Conservation (phyloP, 306 rosid genomes). For the Vigna angularis region DNA sequence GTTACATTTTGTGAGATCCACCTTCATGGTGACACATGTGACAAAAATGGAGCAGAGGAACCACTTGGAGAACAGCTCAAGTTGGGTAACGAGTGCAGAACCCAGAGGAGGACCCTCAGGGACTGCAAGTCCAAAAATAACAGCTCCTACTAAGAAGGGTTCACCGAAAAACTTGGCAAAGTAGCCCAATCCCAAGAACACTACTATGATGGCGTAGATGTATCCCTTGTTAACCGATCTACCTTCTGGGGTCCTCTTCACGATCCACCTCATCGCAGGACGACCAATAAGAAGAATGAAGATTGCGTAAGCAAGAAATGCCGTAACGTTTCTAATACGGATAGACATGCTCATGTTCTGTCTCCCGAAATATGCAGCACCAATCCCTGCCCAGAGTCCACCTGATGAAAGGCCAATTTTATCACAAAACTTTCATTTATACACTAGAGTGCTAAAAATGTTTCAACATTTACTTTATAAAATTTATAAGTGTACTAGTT, state of each 20-base stretch:
- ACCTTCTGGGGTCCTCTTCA: constrained; percentile 53
- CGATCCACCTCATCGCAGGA: constrained; percentile 50
- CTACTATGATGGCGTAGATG: background rate
- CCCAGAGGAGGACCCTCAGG: constrained; percentile 71
- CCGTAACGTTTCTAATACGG: background rate
- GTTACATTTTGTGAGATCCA: constrained; percentile 4
- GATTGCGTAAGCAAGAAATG: background rate
- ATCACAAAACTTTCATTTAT: too few species aligned
- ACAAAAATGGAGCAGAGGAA: constrained; percentile 54
- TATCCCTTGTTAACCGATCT: constrained; percentile 37
- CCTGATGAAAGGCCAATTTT: background rate
- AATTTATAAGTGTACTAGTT: too few species aligned
- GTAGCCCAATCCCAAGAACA: constrained; percentile 18
- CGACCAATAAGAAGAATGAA: constrained; percentile 5
- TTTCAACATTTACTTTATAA: too few species aligned
- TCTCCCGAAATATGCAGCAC: background rate
- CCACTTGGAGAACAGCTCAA: constrained; percentile 42
- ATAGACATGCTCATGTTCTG: rapidly evolving
- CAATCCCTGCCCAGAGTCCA: background rate
- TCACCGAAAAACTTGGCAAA: background rate
- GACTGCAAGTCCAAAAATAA: constrained; percentile 51
- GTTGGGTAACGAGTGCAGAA: constrained; percentile 51
- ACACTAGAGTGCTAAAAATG: too few species aligned
- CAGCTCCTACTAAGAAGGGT: constrained; percentile 42
- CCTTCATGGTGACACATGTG: constrained; percentile 47